Evolutionary conservation across 208 protist species (phyloP), one percentile per base, ranked within the genome.

Genomic region (Trypanosoma cruzi): DNA sequence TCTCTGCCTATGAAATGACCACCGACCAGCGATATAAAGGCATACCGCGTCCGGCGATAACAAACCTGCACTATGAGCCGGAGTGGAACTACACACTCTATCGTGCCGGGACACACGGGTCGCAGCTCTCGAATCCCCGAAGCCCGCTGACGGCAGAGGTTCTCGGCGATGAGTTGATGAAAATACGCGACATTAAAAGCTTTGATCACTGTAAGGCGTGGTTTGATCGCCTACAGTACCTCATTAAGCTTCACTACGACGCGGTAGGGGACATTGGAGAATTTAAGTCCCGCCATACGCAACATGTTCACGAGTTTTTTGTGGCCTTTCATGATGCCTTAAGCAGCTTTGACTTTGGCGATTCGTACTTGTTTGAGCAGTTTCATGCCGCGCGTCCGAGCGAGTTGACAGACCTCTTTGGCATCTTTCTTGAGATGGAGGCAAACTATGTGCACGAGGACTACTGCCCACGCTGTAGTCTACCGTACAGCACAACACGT

Each of bases 401-500:
- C 60, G 68, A 81, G 46, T 77, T 96, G 29, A 59, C 81, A 31
- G 92, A 96, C 70, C 54, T 96, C 40, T 96, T 95, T 62, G 92
- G 74, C 50, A 79, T 95, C 73, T 95, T 96, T 42, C 73, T 96
- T n/a, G 92, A 96, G 75, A 96, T 96, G 89, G 89, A 96, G 82
- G 75, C 72, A 40, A 96, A 96, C 65, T 95, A 95, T 70, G 82
- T 96, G 16, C 58, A 94, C 54, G 58, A 82, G 49, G 84, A 87
- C 56, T 88, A 84, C 80, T 96, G 92, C 76, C 92, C 92, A 10
- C 84, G 92, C 6, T 96, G 92, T 80, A 95, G 89, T 63, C 69
- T 95, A 26, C 88, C 92, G 24, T 88, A 88, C 64, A 82, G 76
- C 29, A 89, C 77, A 42, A 96, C 92, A 40, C 86, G 84, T 18